Evolutionary conservation across 768 basidiomycete species (phyloP), one percentile per base, ranked within the genome.

Genomic region (Pilatotrama ljubarskyi): DNA sequence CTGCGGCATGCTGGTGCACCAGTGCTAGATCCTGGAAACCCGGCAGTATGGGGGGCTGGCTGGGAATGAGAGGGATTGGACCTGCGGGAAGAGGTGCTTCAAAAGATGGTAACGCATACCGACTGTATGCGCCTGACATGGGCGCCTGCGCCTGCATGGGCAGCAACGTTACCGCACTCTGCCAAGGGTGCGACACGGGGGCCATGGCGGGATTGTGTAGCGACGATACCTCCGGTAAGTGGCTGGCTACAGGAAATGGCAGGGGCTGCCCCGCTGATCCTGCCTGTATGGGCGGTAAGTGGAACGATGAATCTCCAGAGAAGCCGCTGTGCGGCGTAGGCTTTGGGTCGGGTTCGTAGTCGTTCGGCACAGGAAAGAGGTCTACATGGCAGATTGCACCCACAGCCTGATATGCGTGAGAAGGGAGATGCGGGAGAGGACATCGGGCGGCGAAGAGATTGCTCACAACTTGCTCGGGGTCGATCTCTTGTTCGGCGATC

Each of bases 351-450:
- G 51, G 20, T 17, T 51, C 51, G 35, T 64, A 65, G 32, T 60
- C 50, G 3, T 54, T 26, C 1, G 69, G 67, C 1, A 89, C 81
- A 4, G 85, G 86, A 62, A 89, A 90, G 17, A 93, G 77, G 72
- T 92, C 91, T 40, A 89, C 88, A 2, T 86, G 88, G 71, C 91
- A 91, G n/a, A 92, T 70, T 15, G 91, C 77, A 3, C 91, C 90
- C 7, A 48, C 29, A 7, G 25, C 22, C 58, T 48, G 24, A 5
- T 9, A 18, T 0, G 17, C 9, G 17, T 35, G 6, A 44, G 42
- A 2, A 37, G 1, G n/a, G 25, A 32, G 36, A 17, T 13, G 7
- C n/a, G 24, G 1, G 20, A 24, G 35, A 13, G 5, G 17, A 35
- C 6, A 20, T 37, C n/a, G n/a, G n/a, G 11, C n/a, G 29, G 57